phyloP scores from a whole-genome alignment of 768 basidiomycete genomes.

The Lactifluus subvellereus region DNA sequence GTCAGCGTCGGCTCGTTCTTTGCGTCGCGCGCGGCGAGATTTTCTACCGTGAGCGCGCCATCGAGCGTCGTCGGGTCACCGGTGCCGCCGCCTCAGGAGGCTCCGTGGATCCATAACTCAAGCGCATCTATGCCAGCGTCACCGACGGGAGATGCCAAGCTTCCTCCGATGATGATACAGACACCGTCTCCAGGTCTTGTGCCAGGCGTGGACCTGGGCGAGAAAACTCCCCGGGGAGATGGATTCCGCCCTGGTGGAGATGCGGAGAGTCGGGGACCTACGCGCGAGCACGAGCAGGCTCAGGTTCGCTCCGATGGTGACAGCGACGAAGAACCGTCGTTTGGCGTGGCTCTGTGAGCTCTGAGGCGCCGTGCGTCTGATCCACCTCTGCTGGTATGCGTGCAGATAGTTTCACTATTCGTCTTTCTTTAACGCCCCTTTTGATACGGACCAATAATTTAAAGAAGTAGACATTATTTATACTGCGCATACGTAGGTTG shows the following conservation, averaged over 20 bases:
- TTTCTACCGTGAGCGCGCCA: conserved; percentile 8
- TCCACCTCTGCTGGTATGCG: not conserved
- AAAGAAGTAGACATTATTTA: not conserved
- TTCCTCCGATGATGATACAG: not conserved
- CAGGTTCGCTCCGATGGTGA: not conserved
- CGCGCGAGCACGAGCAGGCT: not conserved
- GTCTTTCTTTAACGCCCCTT: not conserved
- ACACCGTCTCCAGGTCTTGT: not conserved
- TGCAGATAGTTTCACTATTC: not conserved
- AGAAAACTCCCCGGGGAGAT: conserved; percentile 9
- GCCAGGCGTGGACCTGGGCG: not conserved
- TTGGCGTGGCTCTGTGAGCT: conserved; percentile 19
- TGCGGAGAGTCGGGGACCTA: not conserved
- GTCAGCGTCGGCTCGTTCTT: conserved; percentile 24
- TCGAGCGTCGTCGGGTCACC: conserved; percentile 12
- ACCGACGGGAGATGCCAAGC: not conserved
- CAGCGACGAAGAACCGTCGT: conserved; percentile 18
- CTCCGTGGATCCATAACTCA: not conserved
- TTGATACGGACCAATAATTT: not conserved
- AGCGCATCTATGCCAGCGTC: not conserved
- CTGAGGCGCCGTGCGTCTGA: not conserved
- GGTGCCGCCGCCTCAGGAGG: not conserved
- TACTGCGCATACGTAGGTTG: not conserved
- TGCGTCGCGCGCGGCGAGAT: conserved; percentile 15
- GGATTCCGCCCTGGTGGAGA: not conserved